Conservation (phyloP, 106 monocot genomes). For the Acanthochlamys bracteata region DNA sequence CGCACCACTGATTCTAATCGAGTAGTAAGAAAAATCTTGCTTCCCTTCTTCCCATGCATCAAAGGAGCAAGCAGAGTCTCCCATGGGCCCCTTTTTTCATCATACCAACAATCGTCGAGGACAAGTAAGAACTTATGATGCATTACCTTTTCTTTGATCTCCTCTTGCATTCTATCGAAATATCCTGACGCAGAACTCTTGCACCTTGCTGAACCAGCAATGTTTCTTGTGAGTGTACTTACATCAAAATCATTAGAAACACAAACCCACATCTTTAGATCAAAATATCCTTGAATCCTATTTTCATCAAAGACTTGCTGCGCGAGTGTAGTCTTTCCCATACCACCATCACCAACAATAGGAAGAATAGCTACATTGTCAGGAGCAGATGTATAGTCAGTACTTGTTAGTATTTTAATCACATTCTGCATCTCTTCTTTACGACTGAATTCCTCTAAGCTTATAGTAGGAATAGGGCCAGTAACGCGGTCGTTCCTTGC, state of each 20-base stretch:
- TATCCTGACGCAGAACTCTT: not conserved
- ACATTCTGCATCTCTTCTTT: not conserved
- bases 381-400: not conserved
- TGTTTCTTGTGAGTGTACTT: not conserved
- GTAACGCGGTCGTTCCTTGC: not conserved
- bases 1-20: not conserved
- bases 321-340: conserved; percentile 1
- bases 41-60: not conserved
- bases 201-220: not conserved
- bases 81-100: not conserved
- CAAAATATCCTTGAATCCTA: not conserved
- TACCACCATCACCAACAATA: not conserved
- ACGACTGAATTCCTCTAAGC: not conserved
- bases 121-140: conserved; percentile 8
- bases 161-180: conserved; percentile 1
- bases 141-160: not conserved
- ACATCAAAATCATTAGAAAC: not conserved
- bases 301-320: not conserved
- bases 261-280: not conserved
- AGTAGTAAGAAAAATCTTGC: conserved; percentile 16
- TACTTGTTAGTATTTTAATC: not conserved
- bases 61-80: conserved; percentile 7
- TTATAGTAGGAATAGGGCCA: not conserved
- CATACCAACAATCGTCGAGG: conserved; percentile 15
- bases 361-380: conserved; percentile 12